Conservation (phyloP, 768 basidiomycete species). For the Tulasnella sp. region DNA sequence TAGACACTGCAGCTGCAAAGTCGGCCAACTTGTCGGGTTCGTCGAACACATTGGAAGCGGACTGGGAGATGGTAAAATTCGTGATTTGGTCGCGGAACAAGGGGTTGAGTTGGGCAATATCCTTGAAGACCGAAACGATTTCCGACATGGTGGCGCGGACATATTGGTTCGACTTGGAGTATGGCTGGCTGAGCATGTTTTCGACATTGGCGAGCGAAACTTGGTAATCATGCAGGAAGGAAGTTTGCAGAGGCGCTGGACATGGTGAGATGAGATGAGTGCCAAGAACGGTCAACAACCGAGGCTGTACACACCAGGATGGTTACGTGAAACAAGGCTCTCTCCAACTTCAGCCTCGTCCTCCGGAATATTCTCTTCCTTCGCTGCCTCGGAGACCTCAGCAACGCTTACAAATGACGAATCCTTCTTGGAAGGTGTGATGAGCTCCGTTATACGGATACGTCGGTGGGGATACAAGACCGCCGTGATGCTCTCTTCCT, state of each 20-base stretch:
- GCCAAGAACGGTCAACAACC: background rate
- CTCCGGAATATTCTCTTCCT: constrained; percentile 22
- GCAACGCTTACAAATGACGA: constrained; percentile 29
- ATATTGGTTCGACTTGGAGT: constrained; percentile 87
- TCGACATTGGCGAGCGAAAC: constrained; percentile 83
- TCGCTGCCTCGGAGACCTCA: constrained; percentile 32
- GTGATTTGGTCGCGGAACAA: constrained; percentile 98
- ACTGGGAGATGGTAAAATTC: constrained; percentile 87
- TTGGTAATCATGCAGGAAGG: constrained; percentile 66
- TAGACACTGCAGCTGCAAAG: constrained; percentile 90
- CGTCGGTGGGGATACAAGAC: constrained; percentile 89
- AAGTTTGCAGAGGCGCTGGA: constrained; percentile 59
- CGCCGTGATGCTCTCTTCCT: constrained; percentile 84
- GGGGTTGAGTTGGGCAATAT: constrained; percentile 92
- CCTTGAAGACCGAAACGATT: constrained; percentile 95
- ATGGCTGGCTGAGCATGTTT: constrained; percentile 69
- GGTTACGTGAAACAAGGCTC: background rate
- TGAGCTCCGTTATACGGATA: constrained; percentile 75
- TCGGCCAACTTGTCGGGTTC: constrained; percentile 96
- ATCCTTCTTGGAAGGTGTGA: constrained; percentile 44
- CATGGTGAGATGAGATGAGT: background rate
- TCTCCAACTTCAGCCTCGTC: constrained; percentile 1
- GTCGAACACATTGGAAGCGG: constrained; percentile 87
- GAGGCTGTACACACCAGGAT: background rate
- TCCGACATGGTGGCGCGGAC: constrained; percentile 94